Base-by-base conservation (phyloP, 805 yeast species). In the Hanseniaspora mollemarum region DNA sequence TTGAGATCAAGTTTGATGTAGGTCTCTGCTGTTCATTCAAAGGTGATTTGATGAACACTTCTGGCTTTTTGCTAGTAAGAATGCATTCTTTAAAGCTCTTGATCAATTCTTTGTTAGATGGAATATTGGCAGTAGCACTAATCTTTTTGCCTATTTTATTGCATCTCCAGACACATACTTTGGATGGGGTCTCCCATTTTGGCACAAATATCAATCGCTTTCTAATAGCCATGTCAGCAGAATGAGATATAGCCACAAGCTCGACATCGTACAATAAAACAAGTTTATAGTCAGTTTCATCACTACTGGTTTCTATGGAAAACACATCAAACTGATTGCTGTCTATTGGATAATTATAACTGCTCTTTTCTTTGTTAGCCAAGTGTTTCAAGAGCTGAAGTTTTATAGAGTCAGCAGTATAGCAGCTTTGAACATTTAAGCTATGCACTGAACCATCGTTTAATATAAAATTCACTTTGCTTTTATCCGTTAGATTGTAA, bases 1-100 rank as follows among this genome's bases (percentile, higher is more conserved):
- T 80, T 1, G 96, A 85, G 54, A 90, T 92, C 58, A 88, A 74
- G 61, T 87, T 94, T 54, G 92, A 81, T 0, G 97, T 88, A 6
- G 98, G 98, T 60, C 98, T 73, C 63, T 86, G 95, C 22, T 94
- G 94, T 53, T 84, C 62, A 43, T 67, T 63, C 55, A 55, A 45
- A 56, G 64, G 45, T 60, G 65, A 32, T 58, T 57, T 49, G 59
- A 57, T 42, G 61, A 65, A 26, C 18, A 12, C 38, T 55, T 32
- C 38, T 38, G n/a, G 46, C 12, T 22, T 40, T 18, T 16, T 45
- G 33, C 19, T 37, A 21, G 4, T 28, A 19, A n/a, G 13, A 13
- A 25, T n/a, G 10, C 37, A 35, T 2, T 36, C 35, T 22, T 33
- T 41, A 28, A 40, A 32, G 12, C 22, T 25, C 15, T 15, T 26